Conservation (phyloP, 768 basidiomycete genomes). For the Botryobasidium botryosum region DNA sequence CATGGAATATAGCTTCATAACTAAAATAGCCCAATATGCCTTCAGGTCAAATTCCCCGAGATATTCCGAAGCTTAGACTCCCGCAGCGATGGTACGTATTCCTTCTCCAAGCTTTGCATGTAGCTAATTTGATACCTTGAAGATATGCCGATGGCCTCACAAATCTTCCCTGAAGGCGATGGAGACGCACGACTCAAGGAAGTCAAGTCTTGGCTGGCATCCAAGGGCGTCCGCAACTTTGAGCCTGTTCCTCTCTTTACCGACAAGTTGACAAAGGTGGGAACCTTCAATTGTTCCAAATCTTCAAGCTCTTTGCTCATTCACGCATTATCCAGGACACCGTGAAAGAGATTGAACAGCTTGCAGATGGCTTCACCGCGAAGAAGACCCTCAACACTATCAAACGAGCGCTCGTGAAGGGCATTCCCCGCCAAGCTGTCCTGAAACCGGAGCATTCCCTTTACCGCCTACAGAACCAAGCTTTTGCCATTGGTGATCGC, state of each 20-base stretch:
- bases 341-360: constrained; percentile 57
- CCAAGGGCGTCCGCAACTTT: constrained; percentile 73
- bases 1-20: constrained; percentile 2
- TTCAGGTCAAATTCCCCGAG: constrained; percentile 63
- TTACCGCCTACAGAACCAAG: constrained; percentile 79
- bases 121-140: not conserved
- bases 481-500: constrained; percentile 76
- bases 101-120: constrained; percentile 3
- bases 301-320: constrained; percentile 1
- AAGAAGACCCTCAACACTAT: constrained; percentile 44
- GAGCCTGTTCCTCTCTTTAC: constrained; percentile 86
- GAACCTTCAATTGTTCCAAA: constrained; percentile 1
- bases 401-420: constrained; percentile 87
- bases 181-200: constrained; percentile 59
- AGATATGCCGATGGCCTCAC: constrained; percentile 58
- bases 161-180: constrained; percentile 40
- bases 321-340: constrained; percentile 35
- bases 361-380: constrained; percentile 50
- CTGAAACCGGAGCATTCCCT: constrained; percentile 83
- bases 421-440: constrained; percentile 82
- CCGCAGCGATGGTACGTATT: constrained; percentile 48
- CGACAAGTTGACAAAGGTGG: constrained; percentile 79
- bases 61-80: constrained; percentile 56
- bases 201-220: constrained; percentile 70
- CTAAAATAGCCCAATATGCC: too few relatives aligned